Evolutionary conservation across 257 asterid species (phyloP), one percentile per base, ranked within the genome.

Genomic region (Solanum lycopersicoides): DNA sequence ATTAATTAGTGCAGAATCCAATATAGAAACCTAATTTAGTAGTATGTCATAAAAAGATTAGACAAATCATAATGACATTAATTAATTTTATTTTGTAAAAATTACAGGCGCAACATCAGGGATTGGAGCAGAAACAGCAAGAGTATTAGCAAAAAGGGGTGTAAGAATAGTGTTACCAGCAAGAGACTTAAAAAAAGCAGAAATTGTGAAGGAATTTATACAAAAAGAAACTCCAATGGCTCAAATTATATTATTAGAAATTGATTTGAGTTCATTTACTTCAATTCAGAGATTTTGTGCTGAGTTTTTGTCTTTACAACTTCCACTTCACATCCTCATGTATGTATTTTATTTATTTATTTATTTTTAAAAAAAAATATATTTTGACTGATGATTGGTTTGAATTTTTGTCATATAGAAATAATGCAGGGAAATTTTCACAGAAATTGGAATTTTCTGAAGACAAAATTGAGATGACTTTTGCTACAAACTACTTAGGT

Each of bases 351-450:
- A 11, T 28, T 83, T 56, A 16, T 23, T 37, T 79, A 16, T 73
- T 50, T 71, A n/a, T 35, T 5, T 63, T 21, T 23, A 0, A 60
- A 23, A 65, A n/a, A 65, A 18, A 23, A 9, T 23, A 5, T n/a
- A 47, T 47, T 60, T 30, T 32, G 10, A 35, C 8, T 80, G 5
- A 47, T 50, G 85, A 82, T 50, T 82, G 30, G 20, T 47, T 37
- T 28, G 44, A 15, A 16, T 16, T 18, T 15, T 30, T 47, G 14
- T 82, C 28, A 85, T 90, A 95, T 96, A 96, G 99, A 96, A 96
- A 96, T 82, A 96, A 96, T 94, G 99, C 99, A 74, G 99, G 99
- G 90, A 96, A 95, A 87, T 96, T 94, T 88, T 94, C 99, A 76
- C 96, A 89, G 25, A 95, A 94, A 90, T 88, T 95, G 93, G 98